These are phyloP conservation scores for Achaetomium macrosporum DNA, from an alignment of 2,329 filamentous ascomycete genomes.

Conservation along the genomic window DNA sequence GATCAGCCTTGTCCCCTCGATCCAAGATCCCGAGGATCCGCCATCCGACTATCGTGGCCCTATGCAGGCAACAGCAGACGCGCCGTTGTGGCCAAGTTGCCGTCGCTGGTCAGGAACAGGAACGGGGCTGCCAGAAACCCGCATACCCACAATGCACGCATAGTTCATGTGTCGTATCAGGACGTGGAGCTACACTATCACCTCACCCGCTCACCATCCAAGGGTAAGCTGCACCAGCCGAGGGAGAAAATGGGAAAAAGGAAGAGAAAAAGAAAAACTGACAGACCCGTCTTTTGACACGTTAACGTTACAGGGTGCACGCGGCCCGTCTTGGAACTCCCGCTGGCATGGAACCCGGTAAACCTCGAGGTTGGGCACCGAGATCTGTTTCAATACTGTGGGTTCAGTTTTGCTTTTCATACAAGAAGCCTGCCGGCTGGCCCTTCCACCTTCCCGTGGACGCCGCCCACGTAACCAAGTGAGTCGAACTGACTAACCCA, in stretches of 20 bases:
- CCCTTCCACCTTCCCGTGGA: not conserved
- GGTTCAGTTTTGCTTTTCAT: not conserved
- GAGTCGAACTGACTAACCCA: not conserved
- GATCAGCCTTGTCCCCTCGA: not conserved
- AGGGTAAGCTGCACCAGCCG: not conserved
- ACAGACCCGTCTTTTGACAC: not conserved
- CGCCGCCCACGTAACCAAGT: not conserved
- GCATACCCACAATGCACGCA: conserved; percentile 9
- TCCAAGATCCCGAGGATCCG: not conserved
- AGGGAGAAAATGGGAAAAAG: too few relatives aligned
- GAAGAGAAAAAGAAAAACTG: too few relatives aligned
- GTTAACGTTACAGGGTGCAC: not conserved
- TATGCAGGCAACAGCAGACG: conserved; percentile 17
- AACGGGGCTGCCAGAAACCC: not conserved
- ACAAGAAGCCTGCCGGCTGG: too few relatives aligned
- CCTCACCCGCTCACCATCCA: conserved; percentile 9
- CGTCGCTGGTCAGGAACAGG: not conserved
- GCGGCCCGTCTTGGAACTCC: conserved; percentile 12
- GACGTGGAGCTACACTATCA: conserved; percentile 22
- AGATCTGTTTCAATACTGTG: conserved; percentile 9
- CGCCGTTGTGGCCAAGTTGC: conserved; percentile 17
- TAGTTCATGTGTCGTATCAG: conserved; percentile 17
- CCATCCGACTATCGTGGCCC: conserved; percentile 23
- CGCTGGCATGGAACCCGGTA: conserved; percentile 16
- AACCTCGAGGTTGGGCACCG: conserved; percentile 11